Base-by-base conservation (phyloP, 2,329 filamentous ascomycete species). In the Xylariomycetidae sp. region DNA sequence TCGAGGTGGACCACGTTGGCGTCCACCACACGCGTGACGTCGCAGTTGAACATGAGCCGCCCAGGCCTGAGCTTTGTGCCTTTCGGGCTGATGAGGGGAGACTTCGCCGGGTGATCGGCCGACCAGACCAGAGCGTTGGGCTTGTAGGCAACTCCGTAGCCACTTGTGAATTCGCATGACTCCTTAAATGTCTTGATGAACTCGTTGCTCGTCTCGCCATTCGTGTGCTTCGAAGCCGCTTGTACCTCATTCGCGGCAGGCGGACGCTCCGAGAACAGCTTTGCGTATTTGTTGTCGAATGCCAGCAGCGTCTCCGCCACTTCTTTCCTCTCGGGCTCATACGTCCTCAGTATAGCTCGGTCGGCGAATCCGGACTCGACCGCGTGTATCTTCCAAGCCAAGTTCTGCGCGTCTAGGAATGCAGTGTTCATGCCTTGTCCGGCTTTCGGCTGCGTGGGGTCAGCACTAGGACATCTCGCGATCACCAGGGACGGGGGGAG, bases 371-470 rank as follows among this genome's bases (percentile, higher is more conserved):
- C 87, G 17, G 73, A 71, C 56, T 95, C 88, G 8, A 95, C 90
- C 22, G 85, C 79, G 55, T 95, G 89, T 32, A 95, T 85, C 66
- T 96, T 96, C 89, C 89, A 96, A 6, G 89, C 89, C 25, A 96
- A 69, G 58, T 95, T 96, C 39, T 87, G 76, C 1, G 87, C 87
- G 47, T 90, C 83, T 32, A 84, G 66, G 61, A 87, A 86, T 4
- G 81, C 82, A 0, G 82, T 83, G 51, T 87, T 87, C 83, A 87
- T 87, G 19, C 82, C 82, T 57, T 86, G 82, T 2, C 82, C 82
- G 19, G 82, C 82, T 64, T 85, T 86, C 23, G 82, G 82, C 74
- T 78, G 49, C 71, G 67, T 29, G 71, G 59, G n/a, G 25, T 38
- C 12, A 42, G 41, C 19, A 31, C 27, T 46, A 19, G 44, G 29